Conservation (phyloP, 2,329 filamentous ascomycete species). For the Iodosphaeria phyllophila region DNA sequence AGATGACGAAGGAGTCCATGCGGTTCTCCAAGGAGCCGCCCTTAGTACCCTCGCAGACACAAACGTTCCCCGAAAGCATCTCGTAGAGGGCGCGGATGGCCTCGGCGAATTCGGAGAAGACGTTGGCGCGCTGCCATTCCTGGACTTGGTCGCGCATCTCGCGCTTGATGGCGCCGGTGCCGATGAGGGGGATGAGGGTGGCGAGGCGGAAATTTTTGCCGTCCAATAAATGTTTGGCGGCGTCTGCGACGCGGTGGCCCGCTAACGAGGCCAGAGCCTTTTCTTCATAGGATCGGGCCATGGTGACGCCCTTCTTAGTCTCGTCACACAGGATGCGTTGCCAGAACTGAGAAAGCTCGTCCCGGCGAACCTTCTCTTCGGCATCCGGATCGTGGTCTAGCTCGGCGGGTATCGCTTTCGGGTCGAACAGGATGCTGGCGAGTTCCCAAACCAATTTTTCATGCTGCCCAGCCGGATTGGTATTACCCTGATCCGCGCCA, state of each 20-base stretch:
- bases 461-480: conserved; percentile 28
- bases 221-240: conserved; percentile 60
- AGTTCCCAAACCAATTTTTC: conserved; percentile 74
- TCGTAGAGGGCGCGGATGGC: conserved; percentile 77
- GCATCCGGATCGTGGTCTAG: conserved; percentile 16
- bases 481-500: conserved; percentile 15
- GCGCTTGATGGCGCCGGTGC: conserved; percentile 48
- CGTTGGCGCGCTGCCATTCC: conserved; percentile 67
- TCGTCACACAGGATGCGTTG: conserved; percentile 44
- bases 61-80: conserved; percentile 73
- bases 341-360: conserved; percentile 50
- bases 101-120: conserved; percentile 74
- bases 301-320: conserved; percentile 32
- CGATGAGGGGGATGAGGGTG: conserved; percentile 67
- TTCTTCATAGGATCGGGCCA: conserved; percentile 52
- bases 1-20: conserved; percentile 62
- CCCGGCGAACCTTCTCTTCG: conserved; percentile 28
- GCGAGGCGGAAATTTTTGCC: conserved; percentile 70
- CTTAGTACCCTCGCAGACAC: conserved; percentile 61
- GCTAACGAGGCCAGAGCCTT: conserved; percentile 69
- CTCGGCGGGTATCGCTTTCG: conserved; percentile 26
- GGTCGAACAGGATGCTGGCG: conserved; percentile 71
- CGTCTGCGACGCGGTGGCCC: conserved; percentile 61
- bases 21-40: conserved; percentile 61
- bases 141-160: conserved; percentile 67